Evolutionary conservation across 2,329 filamentous ascomycete genomes (phyloP).

Genomic region (Venturia oleaginea): DNA sequence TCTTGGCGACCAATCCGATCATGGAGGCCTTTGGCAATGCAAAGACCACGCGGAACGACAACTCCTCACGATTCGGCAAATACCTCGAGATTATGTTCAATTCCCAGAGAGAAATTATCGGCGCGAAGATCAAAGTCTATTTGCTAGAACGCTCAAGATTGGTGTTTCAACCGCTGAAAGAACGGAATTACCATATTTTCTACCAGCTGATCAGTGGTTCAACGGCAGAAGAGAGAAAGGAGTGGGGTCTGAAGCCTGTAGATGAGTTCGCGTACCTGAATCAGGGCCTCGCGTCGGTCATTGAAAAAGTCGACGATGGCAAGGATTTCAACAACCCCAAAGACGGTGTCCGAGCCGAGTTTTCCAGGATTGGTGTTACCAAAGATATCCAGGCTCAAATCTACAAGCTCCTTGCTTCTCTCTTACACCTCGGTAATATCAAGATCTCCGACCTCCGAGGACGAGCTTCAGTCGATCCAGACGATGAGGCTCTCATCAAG

Average conservation of each 20-base stretch:
- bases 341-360: slow-evolving; percentile 72
- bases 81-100: slow-evolving; percentile 99
- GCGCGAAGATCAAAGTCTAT: slow-evolving; percentile 94
- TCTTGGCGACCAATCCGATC: slow-evolving; percentile 94
- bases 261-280: slow-evolving; percentile 96
- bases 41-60: slow-evolving; percentile 99
- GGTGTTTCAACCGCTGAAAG: slow-evolving; percentile 94
- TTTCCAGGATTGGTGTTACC: slow-evolving; percentile 79
- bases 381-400: slow-evolving; percentile 69
- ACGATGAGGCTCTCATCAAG: slow-evolving; percentile 71
- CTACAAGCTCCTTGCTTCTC: slow-evolving; percentile 80
- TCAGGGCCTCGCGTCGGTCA: slow-evolving; percentile 81
- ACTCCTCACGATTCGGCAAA: slow-evolving; percentile 97
- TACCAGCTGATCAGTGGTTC: slow-evolving; percentile 93
- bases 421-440: slow-evolving; percentile 91
- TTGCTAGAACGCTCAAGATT: slow-evolving; percentile 88
- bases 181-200: slow-evolving; percentile 98
- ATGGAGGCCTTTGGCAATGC: slow-evolving; percentile 99
- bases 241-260: slow-evolving; percentile 68
- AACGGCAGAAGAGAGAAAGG: slow-evolving; percentile 71
- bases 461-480: slow-evolving; percentile 67
- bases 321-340: slow-evolving; percentile 57
- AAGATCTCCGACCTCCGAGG: slow-evolving; percentile 80
- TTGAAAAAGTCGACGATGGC: slow-evolving; percentile 92
- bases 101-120: slow-evolving; percentile 88